Evolutionary conservation across 2,329 filamentous ascomycete genomes (phyloP).

Genomic region (Ophiostoma ips): DNA sequence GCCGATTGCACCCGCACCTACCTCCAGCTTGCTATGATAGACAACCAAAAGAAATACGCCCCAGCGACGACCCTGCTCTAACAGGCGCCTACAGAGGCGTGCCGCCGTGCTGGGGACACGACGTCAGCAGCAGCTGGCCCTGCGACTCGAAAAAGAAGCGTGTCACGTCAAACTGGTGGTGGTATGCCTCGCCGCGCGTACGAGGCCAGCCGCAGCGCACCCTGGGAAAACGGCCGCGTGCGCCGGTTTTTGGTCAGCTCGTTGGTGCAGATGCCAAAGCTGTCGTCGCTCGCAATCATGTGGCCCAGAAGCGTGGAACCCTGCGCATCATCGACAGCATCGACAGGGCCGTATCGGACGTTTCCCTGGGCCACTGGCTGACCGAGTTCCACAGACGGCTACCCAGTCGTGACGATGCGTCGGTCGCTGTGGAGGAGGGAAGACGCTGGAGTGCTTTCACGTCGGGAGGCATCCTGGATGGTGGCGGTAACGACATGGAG

Average conservation of each 20-base stretch:
- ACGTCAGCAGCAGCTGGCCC: conserved; percentile 15
- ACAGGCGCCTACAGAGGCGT: background rate
- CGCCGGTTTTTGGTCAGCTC: conserved; percentile 23
- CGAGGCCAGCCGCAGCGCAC: conserved; percentile 21
- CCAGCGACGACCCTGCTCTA: background rate
- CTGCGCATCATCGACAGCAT: no score
- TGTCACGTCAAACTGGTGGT: conserved; percentile 22
- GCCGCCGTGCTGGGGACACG: conserved; percentile 14
- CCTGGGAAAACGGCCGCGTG: conserved; percentile 21
- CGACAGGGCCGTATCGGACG: no score
- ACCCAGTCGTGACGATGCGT: background rate
- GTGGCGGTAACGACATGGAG: no score
- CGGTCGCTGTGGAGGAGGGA: background rate
- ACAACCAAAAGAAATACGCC: no score
- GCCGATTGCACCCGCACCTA: no score
- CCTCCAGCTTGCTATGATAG: no score
- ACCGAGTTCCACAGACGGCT: background rate
- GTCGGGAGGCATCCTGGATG: no score
- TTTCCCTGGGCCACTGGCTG: no score
- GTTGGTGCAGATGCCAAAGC: conserved; percentile 21
- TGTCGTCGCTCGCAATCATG: conserved; percentile 24
- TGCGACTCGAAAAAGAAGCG: conserved; percentile 24
- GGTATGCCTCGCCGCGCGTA: no score
- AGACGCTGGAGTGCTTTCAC: no score
- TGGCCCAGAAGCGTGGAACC: conserved; percentile 22